Evolutionary conservation across 169 alveolate species (phyloP), one percentile per base, ranked within the genome.

Genomic region (Plasmodium gaboni): DNA sequence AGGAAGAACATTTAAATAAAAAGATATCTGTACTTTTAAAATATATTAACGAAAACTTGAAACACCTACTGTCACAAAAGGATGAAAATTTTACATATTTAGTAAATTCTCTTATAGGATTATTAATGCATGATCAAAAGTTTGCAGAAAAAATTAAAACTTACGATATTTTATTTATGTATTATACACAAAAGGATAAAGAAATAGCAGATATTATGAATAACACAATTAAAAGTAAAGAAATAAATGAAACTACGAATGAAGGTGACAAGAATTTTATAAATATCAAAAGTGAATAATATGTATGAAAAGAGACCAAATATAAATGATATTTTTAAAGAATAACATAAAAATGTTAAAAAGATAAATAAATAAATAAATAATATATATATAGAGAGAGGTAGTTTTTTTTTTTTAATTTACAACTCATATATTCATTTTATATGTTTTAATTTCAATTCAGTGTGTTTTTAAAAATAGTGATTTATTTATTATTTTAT

Each of bases 11-110:
- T 48, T 64, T 78, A 57, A 19, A 65, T 64, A 64, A 28, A 51
- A 78, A 78, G 51, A 78, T 78, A 9, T 44, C 64, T 42, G 64
- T 55, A 28, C 26, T 78, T n/a, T 48, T 78, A 24, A 46, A 64
- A 65, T 78, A 78, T 19, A 46, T 32, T n/a, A 55, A 78, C 42
- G 69, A 65, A 19, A 78, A 78, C 17, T n/a, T 78, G 8, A 44
- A 65, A 44, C 12, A 64, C 13, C 48, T 78, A 26, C 74, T 78
- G 10, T 48, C 48, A 59, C 42, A 64, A 13, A 22, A 59, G 9
- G 76, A 59, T 32, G 76, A 63, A 8, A n/a, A 63, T 67, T 64
- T 57, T 44, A 44, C 26, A 55, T 64, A 78, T 65, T 78, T 78
- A 78, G 12, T 78, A 59, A 42, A 46, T 13, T 64, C 50, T 53